Percentiles rank a stretch among this genome's conserved stretches.
These are phyloP conservation scores for Penicillium concentricum DNA, from an alignment of 2,329 filamentous ascomycete species.

Conservation along the genomic window DNA sequence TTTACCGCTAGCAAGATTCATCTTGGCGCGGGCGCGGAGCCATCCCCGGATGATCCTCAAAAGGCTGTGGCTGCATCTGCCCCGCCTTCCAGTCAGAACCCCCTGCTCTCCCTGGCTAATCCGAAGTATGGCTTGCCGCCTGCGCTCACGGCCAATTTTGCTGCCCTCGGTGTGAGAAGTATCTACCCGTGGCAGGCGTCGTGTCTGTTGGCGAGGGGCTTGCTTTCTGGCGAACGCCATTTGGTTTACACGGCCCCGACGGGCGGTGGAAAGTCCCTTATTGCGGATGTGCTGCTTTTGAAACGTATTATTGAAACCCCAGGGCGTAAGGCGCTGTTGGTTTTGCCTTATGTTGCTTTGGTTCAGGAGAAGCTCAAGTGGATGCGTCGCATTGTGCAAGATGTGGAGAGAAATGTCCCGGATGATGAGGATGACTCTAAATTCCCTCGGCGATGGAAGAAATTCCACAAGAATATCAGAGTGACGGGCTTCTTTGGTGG, in stretches of 20 bases:
- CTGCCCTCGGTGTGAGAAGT: slow-evolving; percentile 63
- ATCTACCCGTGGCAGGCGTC: slow-evolving; percentile 81
- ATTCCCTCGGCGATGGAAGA: slow-evolving; percentile 52
- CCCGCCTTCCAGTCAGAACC: slow-evolving; percentile 41
- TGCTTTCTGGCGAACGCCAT: slow-evolving; percentile 65
- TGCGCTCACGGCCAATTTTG: slow-evolving; percentile 63
- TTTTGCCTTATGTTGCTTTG: slow-evolving; percentile 74
- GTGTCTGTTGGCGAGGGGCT: slow-evolving; percentile 66
- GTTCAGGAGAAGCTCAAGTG: slow-evolving; percentile 78
- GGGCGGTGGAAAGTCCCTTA: slow-evolving; percentile 73
- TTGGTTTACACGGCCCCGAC: slow-evolving; percentile 79
- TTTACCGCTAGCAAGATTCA: slow-evolving; percentile 45
- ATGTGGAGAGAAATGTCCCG: slow-evolving; percentile 49
- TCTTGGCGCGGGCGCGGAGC: slow-evolving; percentile 21
- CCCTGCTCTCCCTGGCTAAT: slow-evolving; percentile 60
- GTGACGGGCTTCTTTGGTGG: slow-evolving; percentile 75
- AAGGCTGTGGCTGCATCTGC: slow-evolving; percentile 51
- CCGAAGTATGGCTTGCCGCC: slow-evolving; percentile 62
- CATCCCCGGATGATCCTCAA: slow-evolving; percentile 13
- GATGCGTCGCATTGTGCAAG: slow-evolving; percentile 66
- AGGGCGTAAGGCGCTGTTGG: slow-evolving; percentile 66
- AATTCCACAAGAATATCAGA: slow-evolving; percentile 59
- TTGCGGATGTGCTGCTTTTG: slow-evolving; percentile 71
- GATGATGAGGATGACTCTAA: slow-evolving; percentile 31
- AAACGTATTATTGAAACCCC: slow-evolving; percentile 66